Conservation (phyloP, 768 basidiomycete genomes). For the Crucibulum laeve region DNA sequence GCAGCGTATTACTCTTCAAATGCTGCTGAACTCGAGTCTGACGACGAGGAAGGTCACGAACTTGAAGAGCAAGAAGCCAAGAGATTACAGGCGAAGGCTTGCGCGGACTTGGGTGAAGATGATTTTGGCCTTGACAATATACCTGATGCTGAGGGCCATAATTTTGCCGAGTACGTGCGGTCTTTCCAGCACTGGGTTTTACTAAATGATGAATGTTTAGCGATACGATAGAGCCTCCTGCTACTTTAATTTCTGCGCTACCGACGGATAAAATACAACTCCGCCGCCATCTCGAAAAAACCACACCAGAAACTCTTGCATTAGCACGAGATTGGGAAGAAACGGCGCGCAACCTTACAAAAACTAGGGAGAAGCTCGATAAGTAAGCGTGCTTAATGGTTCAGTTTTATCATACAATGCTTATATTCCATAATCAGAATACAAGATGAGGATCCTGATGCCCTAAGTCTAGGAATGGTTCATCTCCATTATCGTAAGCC, state of each 20-base stretch:
- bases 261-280: conserved; percentile 57
- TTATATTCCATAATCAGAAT: conserved; percentile 31
- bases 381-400: conserved; percentile 35
- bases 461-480: conserved; percentile 63
- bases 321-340: conserved; percentile 84
- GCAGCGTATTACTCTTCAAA: conserved; percentile 86
- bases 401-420: neutral
- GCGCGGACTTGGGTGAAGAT: conserved; percentile 66
- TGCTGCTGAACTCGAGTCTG: conserved; percentile 73
- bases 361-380: conserved; percentile 47
- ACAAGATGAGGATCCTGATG: conserved; percentile 40
- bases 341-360: conserved; percentile 48
- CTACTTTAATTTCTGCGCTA: conserved; percentile 27
- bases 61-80: conserved; percentile 86
- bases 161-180: conserved; percentile 28
- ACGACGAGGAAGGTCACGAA: conserved; percentile 86
- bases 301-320: conserved; percentile 73
- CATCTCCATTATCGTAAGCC: conserved; percentile 87
- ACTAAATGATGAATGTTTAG: conserved; percentile 17
- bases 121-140: conserved; percentile 82
- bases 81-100: conserved; percentile 70
- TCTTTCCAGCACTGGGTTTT: neutral
- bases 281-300: conserved; percentile 68
- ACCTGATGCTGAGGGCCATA: conserved; percentile 29
- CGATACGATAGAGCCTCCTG: conserved; percentile 30